These are phyloP conservation scores for Corynespora cassiicola DNA, from an alignment of 2,329 filamentous ascomycete species.

Conservation along the genomic window DNA sequence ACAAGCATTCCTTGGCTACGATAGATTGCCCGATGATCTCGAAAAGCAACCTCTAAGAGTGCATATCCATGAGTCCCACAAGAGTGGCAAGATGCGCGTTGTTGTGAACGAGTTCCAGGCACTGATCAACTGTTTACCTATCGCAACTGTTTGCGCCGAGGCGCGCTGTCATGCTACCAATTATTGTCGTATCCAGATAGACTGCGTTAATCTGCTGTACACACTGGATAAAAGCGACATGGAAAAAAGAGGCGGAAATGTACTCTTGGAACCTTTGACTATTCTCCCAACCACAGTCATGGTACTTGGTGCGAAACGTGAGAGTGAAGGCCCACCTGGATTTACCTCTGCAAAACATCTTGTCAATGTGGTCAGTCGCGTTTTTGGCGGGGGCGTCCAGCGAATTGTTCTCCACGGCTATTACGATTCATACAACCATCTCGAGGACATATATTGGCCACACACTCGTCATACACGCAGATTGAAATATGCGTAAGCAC, in stretches of 20 bases:
- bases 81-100: conserved; percentile 7
- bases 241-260: background rate
- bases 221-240: conserved; percentile 1
- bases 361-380: background rate
- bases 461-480: background rate
- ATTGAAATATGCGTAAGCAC: too few species aligned
- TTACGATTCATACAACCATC: background rate
- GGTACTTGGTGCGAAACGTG: too few species aligned
- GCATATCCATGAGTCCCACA: conserved; percentile 2
- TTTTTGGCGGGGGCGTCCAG: background rate
- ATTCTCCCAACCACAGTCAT: conserved; percentile 6
- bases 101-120: conserved; percentile 8
- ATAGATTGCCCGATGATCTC: conserved; percentile 1
- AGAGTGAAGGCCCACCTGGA: too few species aligned
- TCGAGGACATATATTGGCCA: conserved; percentile 1
- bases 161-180: conserved; percentile 6
- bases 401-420: background rate
- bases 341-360: conserved; percentile 1
- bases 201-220: background rate
- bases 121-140: conserved; percentile 7
- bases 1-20: conserved; percentile 8
- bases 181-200: conserved; percentile 1
- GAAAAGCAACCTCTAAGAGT: conserved; percentile 5
- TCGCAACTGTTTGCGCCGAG: conserved; percentile 7
- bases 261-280: conserved; percentile 4